Evolutionary conservation across 345 rosid species (phyloP), one percentile per base, ranked within the genome.

Genomic region (Cardamine occulta): DNA sequence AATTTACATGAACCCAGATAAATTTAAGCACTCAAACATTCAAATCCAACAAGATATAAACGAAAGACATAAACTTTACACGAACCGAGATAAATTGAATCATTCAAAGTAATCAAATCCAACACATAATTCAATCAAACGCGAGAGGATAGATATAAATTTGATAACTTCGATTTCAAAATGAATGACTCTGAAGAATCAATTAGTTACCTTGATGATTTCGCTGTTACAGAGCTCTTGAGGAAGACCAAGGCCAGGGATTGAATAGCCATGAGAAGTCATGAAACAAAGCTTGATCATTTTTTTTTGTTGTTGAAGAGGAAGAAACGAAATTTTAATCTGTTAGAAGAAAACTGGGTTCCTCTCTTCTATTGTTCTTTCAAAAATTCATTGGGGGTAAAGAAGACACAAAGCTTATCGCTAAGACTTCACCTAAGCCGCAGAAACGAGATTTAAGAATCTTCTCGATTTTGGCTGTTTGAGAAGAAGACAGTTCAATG

Each of bases 251-350:
- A 88, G 80, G 12, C 83, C 87, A 60, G 81, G 74, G 69, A 73
- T 78, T 10, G 85, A 71, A 28, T 84, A 88, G 70, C 78, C 76
- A 75, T 84, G 87, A 74, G 89, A 90, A 52, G 93, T 85, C 96
- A 86, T 84, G 82, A 82, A 75, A 68, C 88, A 85, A 58, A 83
- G 83, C 85, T 86, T 84, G 6, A 76, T 80, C 97, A 84, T 93
- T 49, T 23, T 66, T 48, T 23, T 63, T 48, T 28, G 31, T 15
- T 23, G n/a, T 28, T 39, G 76, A 78, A 47, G 64, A 82, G 78
- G 31, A 45, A 82, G 75, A 79, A 79, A 69, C 76, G 81, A 77
- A 75, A 79, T n/a, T 53, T 81, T 67, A 66, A 65, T 39, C 34
- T 31, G 0, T 15, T 21, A 1, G 49, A 68, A 76, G 80, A 54